Base-by-base conservation (phyloP, 2,329 filamentous ascomycete genomes). In the Pseudogymnoascus sp. region DNA sequence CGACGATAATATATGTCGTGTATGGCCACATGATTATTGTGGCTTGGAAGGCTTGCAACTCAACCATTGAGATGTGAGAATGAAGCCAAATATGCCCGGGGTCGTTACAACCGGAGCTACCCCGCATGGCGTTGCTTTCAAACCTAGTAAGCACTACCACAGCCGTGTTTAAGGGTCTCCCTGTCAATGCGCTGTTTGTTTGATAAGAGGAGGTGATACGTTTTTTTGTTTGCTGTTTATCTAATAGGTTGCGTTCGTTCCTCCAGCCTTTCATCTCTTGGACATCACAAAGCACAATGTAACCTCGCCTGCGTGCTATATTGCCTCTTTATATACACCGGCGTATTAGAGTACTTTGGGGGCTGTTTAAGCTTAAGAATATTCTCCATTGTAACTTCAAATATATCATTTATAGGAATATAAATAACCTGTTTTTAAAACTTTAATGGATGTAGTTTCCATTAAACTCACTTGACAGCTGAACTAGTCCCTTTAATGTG, bases 11-110 rank as follows among this genome's bases (percentile, higher is more conserved):
- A 10, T 55, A 55, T 55, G 48, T 35, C 33, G 12, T 10, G 29
- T 55, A 35, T 33, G 29, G 48, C 29, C 48, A 33, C 48, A 33
- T 55, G 48, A 55, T 55, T 55, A 33, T 33, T 55, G 48, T 55
- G 48, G 48, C 48, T 55, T 29, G n/a, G 27, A 55, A 1, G 15
- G 48, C n/a, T 55, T 55, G 29, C 29, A 15, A 10, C n/a, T 33
- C n/a, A 15, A 55, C 48, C 48, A 55, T 55, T 55, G 48, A 21
- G 48, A 55, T 55, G 48, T 55, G 48, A 55, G 48, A 55, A 55
- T 55, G 48, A 55, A 55, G 27, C 35, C 9, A 55, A 21, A 33
- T 55, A 21, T 7, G 15, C 2, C 48, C 29, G 3, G 48, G 48
- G 48, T 55, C 9, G 48, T 21, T 33, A 21, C 48, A 55, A 13